Base-by-base conservation (phyloP, 495 filamentous ascomycete genomes). In the Podospora didyma region DNA sequence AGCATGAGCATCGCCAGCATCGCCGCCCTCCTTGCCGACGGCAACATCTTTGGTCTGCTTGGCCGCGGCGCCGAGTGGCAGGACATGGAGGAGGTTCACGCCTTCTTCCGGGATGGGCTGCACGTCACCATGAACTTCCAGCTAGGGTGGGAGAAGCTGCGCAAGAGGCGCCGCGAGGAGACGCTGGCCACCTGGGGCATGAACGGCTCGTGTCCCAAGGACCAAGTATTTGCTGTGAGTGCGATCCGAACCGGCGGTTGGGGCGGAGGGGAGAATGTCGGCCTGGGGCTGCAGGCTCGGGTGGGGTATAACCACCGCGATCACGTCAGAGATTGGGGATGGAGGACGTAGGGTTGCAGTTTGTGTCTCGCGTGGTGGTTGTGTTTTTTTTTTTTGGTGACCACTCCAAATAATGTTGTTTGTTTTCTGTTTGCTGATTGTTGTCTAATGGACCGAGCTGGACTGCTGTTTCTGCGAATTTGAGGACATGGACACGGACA, bases 1-100 rank as follows among this genome's bases (percentile, higher is more conserved):
- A 65, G 65, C 3, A 65, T 57, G 28, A 69, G 59, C 47, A 69
- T 75, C 47, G 73, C 68, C 0, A 62, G 59, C 20, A 57, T 67
- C 14, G 67, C 63, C 7, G 65, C 56, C 1, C 53, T 73, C 9
- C 54, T 74, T 3, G 65, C 66, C 21, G 71, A 69, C 22, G 65
- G 65, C 2, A 65, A 65, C 41, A 37, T 68, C 2, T 57, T 60
- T 47, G 58, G 63, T 7, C 24, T 49, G 52, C 37, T 59, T 10
- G 53, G 58, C 19, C 56, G 58, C 20, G 53, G 59, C 28, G 60
- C 63, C 14, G 58, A 68, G 54, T 61, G 61, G 60, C 46, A 52
- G 49, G 3, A 34, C 17, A 20, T 22, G 9, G 31, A 41, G 14
- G 58, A 59, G 35, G 26, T 65, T 37, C 37, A 34, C 2, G 49